Evolutionary conservation across 179 eudicot genomes (phyloP).

Genomic region (Silene coronaria): DNA sequence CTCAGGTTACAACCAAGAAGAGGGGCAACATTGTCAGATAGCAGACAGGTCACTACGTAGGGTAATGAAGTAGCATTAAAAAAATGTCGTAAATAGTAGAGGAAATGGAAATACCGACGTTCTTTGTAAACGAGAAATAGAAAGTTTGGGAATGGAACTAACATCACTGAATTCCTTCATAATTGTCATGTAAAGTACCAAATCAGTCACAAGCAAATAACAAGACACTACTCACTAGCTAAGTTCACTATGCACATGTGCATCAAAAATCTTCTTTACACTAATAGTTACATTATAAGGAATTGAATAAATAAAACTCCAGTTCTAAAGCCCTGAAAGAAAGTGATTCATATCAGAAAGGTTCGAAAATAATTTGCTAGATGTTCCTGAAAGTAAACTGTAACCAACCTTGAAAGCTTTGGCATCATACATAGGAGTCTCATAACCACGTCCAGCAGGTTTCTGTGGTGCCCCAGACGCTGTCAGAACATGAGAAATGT

Average conservation of each 20-base stretch:
- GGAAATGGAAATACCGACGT: background rate
- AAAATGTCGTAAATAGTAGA: no score
- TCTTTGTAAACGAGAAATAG: background rate
- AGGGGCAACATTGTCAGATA: no score
- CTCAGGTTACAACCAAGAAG: no score
- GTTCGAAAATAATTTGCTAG: slow-evolving; percentile 2
- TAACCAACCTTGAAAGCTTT: slow-evolving; percentile 57
- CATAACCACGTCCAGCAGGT: slow-evolving; percentile 50
- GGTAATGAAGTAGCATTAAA: no score
- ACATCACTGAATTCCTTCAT: background rate
- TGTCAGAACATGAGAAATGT: slow-evolving; percentile 18
- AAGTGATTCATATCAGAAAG: background rate
- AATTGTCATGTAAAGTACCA: background rate
- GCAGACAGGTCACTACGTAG: no score
- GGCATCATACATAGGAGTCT: slow-evolving; percentile 46
- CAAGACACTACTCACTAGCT: background rate
- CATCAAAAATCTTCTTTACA: slow-evolving; percentile 4
- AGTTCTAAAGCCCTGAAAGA: background rate
- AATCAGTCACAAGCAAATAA: background rate
- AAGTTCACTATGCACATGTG: no score
- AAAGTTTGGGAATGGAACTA: background rate
- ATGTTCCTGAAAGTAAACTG: background rate
- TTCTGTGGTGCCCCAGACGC: slow-evolving; percentile 49
- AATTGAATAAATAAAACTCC: background rate
- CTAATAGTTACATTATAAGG: background rate